Percentiles rank a stretch among this genome's conserved stretches.
phyloP scores from a whole-genome alignment of 1,284 basidiomycete genomes.

The Trichosporon coremiiforme region DNA sequence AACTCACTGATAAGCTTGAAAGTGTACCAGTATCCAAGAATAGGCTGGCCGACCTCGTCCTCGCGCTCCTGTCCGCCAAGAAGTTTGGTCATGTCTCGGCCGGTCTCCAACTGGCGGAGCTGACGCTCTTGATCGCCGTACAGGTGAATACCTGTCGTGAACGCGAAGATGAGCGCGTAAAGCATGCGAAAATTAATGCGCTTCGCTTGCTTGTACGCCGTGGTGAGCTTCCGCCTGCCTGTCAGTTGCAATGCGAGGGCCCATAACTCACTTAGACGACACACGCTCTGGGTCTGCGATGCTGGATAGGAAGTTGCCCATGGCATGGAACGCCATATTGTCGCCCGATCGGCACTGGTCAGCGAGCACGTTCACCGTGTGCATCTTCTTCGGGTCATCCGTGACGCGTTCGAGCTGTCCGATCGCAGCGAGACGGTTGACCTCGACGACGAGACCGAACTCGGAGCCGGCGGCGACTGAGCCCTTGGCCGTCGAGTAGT shows the following conservation, averaged over 20 bases:
- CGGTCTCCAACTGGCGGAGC: slow-evolving; percentile 45
- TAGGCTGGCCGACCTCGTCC: slow-evolving; percentile 46
- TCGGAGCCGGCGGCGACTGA: slow-evolving; percentile 43
- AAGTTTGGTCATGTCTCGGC: slow-evolving; percentile 37
- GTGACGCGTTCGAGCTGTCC: slow-evolving; percentile 30
- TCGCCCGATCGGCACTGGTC: slow-evolving; percentile 41
- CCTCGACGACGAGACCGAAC: slow-evolving; percentile 42
- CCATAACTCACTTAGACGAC: slow-evolving; percentile 43
- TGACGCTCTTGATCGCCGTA: slow-evolving; percentile 43
- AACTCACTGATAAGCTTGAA: slow-evolving; percentile 46
- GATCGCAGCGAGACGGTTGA: slow-evolving; percentile 36
- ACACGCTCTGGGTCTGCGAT: slow-evolving; percentile 42
- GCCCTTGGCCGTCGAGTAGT: slow-evolving; percentile 39
- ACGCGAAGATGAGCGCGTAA: slow-evolving; percentile 47
- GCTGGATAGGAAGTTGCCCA: slow-evolving; percentile 42
- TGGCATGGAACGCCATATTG: slow-evolving; percentile 39
- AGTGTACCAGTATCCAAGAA: slow-evolving; percentile 46
- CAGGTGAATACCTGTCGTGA: slow-evolving; percentile 46
- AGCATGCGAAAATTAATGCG: slow-evolving; percentile 44
- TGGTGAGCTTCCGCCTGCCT: slow-evolving; percentile 42
- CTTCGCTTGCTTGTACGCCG: slow-evolving; percentile 42
- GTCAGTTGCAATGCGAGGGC: slow-evolving; percentile 16
- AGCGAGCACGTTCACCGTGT: slow-evolving; percentile 31
- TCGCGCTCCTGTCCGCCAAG: slow-evolving; percentile 46
- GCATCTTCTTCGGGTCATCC: slow-evolving; percentile 21